Evolutionary conservation across 2,329 filamentous ascomycete genomes (phyloP).

Genomic region (Aspergillus fijiensis): DNA sequence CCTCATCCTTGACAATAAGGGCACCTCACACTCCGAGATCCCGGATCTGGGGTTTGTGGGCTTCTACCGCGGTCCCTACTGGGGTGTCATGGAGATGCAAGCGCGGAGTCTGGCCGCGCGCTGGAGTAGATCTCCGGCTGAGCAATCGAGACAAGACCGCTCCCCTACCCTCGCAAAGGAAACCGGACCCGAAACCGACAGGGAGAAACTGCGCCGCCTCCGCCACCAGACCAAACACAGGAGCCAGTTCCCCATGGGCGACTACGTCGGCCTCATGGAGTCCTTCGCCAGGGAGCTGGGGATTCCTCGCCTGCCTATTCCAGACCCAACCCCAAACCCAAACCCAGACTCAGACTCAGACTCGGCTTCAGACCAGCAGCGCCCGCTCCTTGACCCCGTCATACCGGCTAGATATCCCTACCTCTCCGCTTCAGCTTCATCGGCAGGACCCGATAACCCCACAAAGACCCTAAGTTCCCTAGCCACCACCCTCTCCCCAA

Average conservation of each 20-base stretch:
- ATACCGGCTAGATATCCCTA: slow-evolving; percentile 52
- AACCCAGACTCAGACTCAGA: too few species aligned
- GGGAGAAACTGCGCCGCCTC: slow-evolving; percentile 25
- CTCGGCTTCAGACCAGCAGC: too few species aligned
- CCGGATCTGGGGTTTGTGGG: slow-evolving; percentile 74
- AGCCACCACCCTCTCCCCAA: slow-evolving; percentile 12
- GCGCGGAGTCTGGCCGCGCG: slow-evolving; percentile 64
- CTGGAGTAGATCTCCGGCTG: slow-evolving; percentile 49
- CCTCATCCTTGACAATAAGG: slow-evolving; percentile 66
- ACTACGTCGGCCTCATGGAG: slow-evolving; percentile 75
- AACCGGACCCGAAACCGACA: slow-evolving; percentile 14
- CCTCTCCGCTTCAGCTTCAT: background rate
- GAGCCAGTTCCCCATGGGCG: slow-evolving; percentile 77
- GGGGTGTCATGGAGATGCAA: slow-evolving; percentile 87
- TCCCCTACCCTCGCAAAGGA: slow-evolving; percentile 24
- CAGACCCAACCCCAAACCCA: too few species aligned
- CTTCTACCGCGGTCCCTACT: slow-evolving; percentile 81
- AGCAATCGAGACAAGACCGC: background rate
- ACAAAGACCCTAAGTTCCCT: slow-evolving; percentile 41
- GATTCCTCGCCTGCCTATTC: slow-evolving; percentile 42
- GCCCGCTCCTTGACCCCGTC: slow-evolving; percentile 36
- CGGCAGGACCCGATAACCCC: background rate
- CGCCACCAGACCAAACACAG: slow-evolving; percentile 33
- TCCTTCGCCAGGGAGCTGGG: slow-evolving; percentile 62
- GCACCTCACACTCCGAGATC: slow-evolving; percentile 60